Conservation (phyloP, 2,329 filamentous ascomycete genomes). For the Mollisia scopiformis region DNA sequence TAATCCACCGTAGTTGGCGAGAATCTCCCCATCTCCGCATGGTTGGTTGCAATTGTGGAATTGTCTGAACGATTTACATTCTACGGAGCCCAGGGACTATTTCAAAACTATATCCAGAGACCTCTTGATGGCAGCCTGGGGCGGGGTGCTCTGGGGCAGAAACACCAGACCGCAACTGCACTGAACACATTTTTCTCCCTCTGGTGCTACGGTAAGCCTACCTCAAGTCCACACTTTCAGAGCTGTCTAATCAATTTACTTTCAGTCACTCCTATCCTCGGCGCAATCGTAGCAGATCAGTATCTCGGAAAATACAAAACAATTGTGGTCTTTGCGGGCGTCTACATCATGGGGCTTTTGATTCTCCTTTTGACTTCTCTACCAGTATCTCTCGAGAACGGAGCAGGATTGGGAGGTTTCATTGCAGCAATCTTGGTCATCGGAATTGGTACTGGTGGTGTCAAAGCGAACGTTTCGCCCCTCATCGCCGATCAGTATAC, state of each 20-base stretch:
- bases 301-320: constrained; percentile 65
- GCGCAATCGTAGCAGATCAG: constrained; percentile 53
- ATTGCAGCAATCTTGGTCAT: constrained; percentile 52
- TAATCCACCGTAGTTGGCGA: constrained; percentile 14
- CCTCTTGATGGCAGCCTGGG: constrained; percentile 32
- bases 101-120: constrained; percentile 63
- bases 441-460: constrained; percentile 49
- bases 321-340: constrained; percentile 52
- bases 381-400: constrained; percentile 47
- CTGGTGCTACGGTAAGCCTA: constrained; percentile 50
- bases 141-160: constrained; percentile 54
- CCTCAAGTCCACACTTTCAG: neutral
- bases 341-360: constrained; percentile 54
- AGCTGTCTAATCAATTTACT: neutral
- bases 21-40: constrained; percentile 17
- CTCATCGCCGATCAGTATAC: constrained; percentile 62
- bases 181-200: constrained; percentile 56
- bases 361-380: constrained; percentile 56
- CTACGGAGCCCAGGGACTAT: constrained; percentile 64
- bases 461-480: constrained; percentile 71
- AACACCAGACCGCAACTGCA: constrained; percentile 56
- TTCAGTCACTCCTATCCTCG: constrained; percentile 39
- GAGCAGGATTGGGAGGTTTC: constrained; percentile 52
- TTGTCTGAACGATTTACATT: constrained; percentile 67
- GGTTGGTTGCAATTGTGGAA: constrained; percentile 62